Conservation (phyloP, 192 early-diverging fungal genomes). For the Coemansia sp. region DNA sequence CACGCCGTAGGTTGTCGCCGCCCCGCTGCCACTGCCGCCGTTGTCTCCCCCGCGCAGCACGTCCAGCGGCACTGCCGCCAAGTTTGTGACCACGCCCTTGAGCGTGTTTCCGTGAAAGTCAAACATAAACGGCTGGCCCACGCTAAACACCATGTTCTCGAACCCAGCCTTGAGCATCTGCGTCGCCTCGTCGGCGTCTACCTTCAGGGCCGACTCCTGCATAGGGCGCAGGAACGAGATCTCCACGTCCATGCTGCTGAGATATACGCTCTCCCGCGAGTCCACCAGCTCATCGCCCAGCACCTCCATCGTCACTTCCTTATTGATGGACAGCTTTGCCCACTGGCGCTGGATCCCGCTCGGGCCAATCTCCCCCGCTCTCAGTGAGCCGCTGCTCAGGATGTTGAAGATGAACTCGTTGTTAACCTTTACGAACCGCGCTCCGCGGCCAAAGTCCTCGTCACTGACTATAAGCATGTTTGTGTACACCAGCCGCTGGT, state of each 20-base stretch:
- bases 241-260: slow-evolving; percentile 52
- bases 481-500: slow-evolving; percentile 50
- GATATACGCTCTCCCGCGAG: slow-evolving; percentile 40
- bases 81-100: slow-evolving; percentile 24
- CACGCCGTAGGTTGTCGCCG: slow-evolving; percentile 50
- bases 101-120: slow-evolving; percentile 79
- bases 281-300: slow-evolving; percentile 41
- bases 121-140: slow-evolving; percentile 70
- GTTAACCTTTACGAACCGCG: slow-evolving; percentile 71
- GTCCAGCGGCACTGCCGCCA: slow-evolving; percentile 44
- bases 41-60: slow-evolving; percentile 23
- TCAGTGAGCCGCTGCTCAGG: slow-evolving; percentile 12
- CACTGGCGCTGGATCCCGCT: slow-evolving; percentile 42
- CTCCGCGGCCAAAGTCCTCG: slow-evolving; percentile 61
- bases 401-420: slow-evolving; percentile 78
- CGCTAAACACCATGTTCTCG: slow-evolving; percentile 74
- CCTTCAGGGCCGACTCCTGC: slow-evolving; percentile 50
- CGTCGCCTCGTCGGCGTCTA: slow-evolving; percentile 71
- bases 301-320: slow-evolving; percentile 53
- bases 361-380: slow-evolving; percentile 30
- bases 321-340: slow-evolving; percentile 50
- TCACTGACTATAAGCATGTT: slow-evolving; percentile 75
- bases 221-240: slow-evolving; percentile 53
- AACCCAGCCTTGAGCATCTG: slow-evolving; percentile 55
- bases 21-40: not conserved